These are phyloP conservation scores for Saccharomyces pastorianus DNA, from an alignment of 1,139 yeast species.

Conservation along the genomic window DNA sequence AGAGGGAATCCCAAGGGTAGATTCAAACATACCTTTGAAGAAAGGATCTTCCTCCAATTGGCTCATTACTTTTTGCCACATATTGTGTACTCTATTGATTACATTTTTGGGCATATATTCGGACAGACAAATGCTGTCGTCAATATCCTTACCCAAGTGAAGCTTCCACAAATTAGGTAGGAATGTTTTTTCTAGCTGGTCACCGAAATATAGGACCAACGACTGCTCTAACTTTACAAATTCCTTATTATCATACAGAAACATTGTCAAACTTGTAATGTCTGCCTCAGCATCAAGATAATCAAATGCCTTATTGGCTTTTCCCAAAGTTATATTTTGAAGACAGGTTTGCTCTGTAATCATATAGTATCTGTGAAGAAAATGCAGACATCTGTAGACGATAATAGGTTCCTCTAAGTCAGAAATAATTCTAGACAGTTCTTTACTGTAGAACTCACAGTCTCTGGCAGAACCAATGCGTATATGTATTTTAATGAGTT, in stretches of 20 bases:
- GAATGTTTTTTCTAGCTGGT: conserved; percentile 18
- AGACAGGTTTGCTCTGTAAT: conserved; percentile 16
- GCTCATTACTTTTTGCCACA: conserved; percentile 23
- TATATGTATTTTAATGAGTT: conserved; percentile 34
- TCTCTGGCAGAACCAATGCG: conserved; percentile 50
- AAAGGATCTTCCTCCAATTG: conserved; percentile 37
- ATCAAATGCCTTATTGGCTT: conserved; percentile 20
- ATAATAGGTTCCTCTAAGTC: conserved; percentile 29
- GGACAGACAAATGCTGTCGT: conserved; percentile 13
- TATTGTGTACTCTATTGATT: conserved; percentile 26
- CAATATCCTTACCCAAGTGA: conserved; percentile 20
- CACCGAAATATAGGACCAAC: conserved; percentile 22
- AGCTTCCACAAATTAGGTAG: conserved; percentile 28
- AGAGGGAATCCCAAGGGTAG: conserved; percentile 42
- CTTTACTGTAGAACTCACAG: conserved; percentile 42
- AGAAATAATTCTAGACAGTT: conserved; percentile 36
- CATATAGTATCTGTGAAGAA: conserved; percentile 18
- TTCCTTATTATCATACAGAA: conserved; percentile 20
- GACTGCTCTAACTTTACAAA: conserved; percentile 17
- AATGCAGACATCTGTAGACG: conserved; percentile 22
- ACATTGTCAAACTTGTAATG: conserved; percentile 19
- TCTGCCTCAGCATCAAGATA: conserved; percentile 24
- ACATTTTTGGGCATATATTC: conserved; percentile 21
- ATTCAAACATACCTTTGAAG: conserved; percentile 41
- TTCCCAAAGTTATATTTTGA: conserved; percentile 11